Conservation (phyloP, 345 rosid genomes). For the Eutrema japonicum region DNA sequence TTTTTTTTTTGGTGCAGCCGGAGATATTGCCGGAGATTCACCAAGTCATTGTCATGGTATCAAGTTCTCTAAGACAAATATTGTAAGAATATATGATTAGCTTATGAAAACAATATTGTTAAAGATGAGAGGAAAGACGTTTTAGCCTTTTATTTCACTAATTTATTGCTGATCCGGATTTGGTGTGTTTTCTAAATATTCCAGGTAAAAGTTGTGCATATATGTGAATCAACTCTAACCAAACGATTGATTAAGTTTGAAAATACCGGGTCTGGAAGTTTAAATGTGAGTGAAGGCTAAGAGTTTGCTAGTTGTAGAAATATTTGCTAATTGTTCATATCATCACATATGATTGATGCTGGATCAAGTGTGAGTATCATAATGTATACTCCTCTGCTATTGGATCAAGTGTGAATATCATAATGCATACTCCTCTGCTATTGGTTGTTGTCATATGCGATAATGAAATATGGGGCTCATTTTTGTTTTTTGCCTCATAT, state of each 20-base stretch:
- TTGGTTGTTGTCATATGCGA: neutral
- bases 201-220: slow-evolving; percentile 79
- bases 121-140: neutral
- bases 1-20: too few species aligned
- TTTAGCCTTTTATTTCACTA: slow-evolving; percentile 21
- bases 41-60: slow-evolving; percentile 51
- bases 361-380: too few species aligned
- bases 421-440: neutral
- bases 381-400: too few species aligned
- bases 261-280: slow-evolving; percentile 79
- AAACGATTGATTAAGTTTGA: slow-evolving; percentile 90
- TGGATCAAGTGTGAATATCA: too few species aligned
- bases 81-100: slow-evolving; percentile 66
- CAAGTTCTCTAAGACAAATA: slow-evolving; percentile 67
- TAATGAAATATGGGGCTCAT: neutral
- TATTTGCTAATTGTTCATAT: slow-evolving; percentile 1
- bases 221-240: slow-evolving; percentile 90
- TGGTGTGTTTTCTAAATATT: slow-evolving; percentile 33
- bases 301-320: slow-evolving; percentile 10
- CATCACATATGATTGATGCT: neutral
- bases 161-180: slow-evolving; percentile 19
- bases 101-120: neutral
- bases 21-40: too few species aligned
- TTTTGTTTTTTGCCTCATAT: neutral
- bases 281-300: slow-evolving; percentile 62